These are phyloP conservation scores for Stevia rebaudiana DNA, from an alignment of 140 eudicot genomes.

Conservation along the genomic window DNA sequence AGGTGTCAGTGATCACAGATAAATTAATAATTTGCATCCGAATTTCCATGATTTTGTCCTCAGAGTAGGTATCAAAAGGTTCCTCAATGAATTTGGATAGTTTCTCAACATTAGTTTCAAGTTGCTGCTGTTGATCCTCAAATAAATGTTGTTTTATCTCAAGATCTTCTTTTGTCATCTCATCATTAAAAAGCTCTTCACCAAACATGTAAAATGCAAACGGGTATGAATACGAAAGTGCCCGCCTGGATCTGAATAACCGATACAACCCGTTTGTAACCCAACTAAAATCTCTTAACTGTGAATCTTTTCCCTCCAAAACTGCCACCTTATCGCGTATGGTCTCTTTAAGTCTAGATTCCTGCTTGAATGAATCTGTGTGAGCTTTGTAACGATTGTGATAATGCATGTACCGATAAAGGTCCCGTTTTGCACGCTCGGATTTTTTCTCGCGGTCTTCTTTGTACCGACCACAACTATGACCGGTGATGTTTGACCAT, in stretches of 20 bases:
- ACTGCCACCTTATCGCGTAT: conserved; percentile 50
- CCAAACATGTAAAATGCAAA: conserved; percentile 98
- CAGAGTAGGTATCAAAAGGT: conserved; percentile 61
- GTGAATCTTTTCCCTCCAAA: conserved; percentile 61
- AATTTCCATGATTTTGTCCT: conserved; percentile 48
- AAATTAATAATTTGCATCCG: conserved; percentile 84
- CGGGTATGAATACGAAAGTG: conserved; percentile 87
- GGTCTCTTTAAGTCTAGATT: conserved; percentile 67
- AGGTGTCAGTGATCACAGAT: conserved; percentile 65
- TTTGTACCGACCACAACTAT: conserved; percentile 92
- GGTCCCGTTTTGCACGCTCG: conserved; percentile 85
- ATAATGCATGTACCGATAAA: conserved; percentile 86
- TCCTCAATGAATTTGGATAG: conserved; percentile 71
- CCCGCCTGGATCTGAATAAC: conserved; percentile 84
- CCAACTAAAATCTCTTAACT: conserved; percentile 81
- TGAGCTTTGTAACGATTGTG: conserved; percentile 95
- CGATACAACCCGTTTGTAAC: conserved; percentile 82
- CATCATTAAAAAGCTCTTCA: conserved; percentile 74
- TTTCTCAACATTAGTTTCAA: conserved; percentile 81
- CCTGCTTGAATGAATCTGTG: conserved; percentile 84
- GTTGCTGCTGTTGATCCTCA: conserved; percentile 96
- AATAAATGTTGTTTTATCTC: conserved; percentile 81
- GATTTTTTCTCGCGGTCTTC: conserved; percentile 65
- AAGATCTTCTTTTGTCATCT: conserved; percentile 71
- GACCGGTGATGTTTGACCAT: conserved; percentile 74